phyloP scores from a whole-genome alignment of 1,139 yeast genomes.

The Pichia sp. region DNA sequence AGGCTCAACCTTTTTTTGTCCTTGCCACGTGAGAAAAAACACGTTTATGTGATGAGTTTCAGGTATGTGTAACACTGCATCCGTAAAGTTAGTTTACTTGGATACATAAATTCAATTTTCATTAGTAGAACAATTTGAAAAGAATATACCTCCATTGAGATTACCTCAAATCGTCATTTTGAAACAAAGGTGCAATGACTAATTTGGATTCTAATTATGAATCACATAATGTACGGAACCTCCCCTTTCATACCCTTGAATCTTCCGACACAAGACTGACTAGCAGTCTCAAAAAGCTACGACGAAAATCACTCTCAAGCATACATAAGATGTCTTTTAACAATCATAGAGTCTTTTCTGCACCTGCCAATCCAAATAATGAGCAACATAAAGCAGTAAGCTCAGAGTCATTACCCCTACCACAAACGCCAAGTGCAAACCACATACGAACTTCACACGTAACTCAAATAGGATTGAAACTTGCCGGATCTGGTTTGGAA shows the following conservation, averaged over 20 bases:
- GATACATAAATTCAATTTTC: too few species aligned
- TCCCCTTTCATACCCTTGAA: constrained; percentile 2
- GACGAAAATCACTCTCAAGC: constrained; percentile 3
- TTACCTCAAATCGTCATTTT: too few species aligned
- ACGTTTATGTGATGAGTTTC: too few species aligned
- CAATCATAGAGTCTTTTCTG: background rate
- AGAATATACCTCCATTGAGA: too few species aligned
- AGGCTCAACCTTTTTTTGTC: too few species aligned
- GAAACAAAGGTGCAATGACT: too few species aligned
- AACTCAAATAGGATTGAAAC: constrained; percentile 22
- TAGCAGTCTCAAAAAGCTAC: constrained; percentile 1
- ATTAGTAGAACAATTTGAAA: too few species aligned
- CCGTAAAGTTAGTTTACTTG: too few species aligned
- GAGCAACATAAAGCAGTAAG: background rate
- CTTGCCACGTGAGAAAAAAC: too few species aligned
- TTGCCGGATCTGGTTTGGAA: constrained; percentile 21
- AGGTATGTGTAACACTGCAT: too few species aligned
- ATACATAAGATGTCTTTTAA: background rate
- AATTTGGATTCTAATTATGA: too few species aligned
- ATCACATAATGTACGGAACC: too few species aligned
- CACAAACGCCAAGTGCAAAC: background rate
- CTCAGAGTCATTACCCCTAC: background rate
- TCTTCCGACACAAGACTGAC: constrained; percentile 2
- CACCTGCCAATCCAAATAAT: background rate
- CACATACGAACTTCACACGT: background rate